Evolutionary conservation across 176 grass and related monocot genomes (phyloP).

Genomic region (Aegilops longissima): DNA sequence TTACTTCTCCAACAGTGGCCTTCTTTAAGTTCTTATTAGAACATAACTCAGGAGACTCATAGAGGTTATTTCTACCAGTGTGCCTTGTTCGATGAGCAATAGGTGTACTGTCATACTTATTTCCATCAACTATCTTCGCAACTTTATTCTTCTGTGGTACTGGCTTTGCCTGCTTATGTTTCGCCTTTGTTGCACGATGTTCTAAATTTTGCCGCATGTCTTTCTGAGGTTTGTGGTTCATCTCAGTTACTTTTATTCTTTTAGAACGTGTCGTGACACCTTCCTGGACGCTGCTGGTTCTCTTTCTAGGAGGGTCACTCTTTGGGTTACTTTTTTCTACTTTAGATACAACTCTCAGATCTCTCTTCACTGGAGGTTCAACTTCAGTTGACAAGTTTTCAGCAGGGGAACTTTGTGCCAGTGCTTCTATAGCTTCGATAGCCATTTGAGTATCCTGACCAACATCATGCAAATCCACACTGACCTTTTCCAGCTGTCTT

Average conservation of each 20-base stretch:
- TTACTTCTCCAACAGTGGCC: slow-evolving; percentile 18
- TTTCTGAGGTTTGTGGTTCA: slow-evolving; percentile 18
- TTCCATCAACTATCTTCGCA: slow-evolving; percentile 33
- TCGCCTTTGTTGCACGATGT: slow-evolving; percentile 25
- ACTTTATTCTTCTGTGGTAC: slow-evolving; percentile 38
- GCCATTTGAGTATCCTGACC: slow-evolving; percentile 88
- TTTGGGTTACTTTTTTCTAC: slow-evolving; percentile 22
- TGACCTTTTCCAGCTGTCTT: slow-evolving; percentile 34
- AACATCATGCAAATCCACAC: slow-evolving; percentile 40
- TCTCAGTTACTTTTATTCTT: slow-evolving; percentile 35
- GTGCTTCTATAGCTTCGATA: slow-evolving; percentile 70
- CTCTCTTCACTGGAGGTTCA: slow-evolving; percentile 24
- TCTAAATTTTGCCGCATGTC: slow-evolving; percentile 35
- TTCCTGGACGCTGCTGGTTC: slow-evolving; percentile 27
- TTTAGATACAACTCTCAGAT: slow-evolving; percentile 17
- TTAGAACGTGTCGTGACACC: slow-evolving; percentile 42
- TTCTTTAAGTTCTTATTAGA: slow-evolving; percentile 33
- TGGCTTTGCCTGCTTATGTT: slow-evolving; percentile 39
- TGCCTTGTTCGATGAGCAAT: slow-evolving; percentile 47
- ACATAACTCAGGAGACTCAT: slow-evolving; percentile 37
- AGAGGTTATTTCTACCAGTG: slow-evolving; percentile 18
- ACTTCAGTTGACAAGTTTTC: slow-evolving; percentile 36
- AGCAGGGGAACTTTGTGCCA: slow-evolving; percentile 55
- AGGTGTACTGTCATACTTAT: slow-evolving; percentile 41
- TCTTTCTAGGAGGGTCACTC: slow-evolving; percentile 29